phyloP scores from a whole-genome alignment of 2,329 filamentous ascomycete genomes.

The Fusarium zealandicum region DNA sequence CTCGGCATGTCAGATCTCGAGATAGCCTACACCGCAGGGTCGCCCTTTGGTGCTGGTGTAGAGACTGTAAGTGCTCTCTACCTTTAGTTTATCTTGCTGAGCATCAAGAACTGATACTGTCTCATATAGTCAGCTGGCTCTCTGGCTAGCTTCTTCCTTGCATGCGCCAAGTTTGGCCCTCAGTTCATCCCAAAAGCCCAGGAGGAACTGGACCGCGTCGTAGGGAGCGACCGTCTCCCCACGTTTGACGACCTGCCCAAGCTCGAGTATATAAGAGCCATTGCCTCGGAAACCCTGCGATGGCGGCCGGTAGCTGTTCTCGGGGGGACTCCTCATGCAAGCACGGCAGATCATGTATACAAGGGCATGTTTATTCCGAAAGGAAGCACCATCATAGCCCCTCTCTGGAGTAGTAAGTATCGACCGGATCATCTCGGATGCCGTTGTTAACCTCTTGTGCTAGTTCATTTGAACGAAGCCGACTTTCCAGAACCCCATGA shows the following conservation, averaged over 20 bases:
- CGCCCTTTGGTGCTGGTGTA: conserved; percentile 54
- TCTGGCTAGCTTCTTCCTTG: conserved; percentile 58
- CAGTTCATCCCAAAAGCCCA: conserved; percentile 55
- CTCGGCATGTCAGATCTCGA: conserved; percentile 53
- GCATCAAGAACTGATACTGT: accelerated
- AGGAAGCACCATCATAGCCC: conserved; percentile 52
- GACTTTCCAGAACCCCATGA: conserved; percentile 51
- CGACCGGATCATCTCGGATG: accelerated
- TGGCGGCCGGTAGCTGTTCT: conserved; percentile 53
- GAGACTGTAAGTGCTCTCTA: conserved; percentile 46
- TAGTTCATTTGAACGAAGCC: conserved; percentile 51
- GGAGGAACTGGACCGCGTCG: conserved; percentile 49
- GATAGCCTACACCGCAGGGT: conserved; percentile 53
- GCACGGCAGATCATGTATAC: conserved; percentile 51
- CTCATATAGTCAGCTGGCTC: conserved; percentile 52
- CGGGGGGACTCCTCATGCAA: conserved; percentile 55
- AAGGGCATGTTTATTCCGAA: conserved; percentile 55
- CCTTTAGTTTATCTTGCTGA: accelerated
- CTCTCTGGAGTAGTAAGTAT: conserved; percentile 52
- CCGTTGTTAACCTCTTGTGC: accelerated
- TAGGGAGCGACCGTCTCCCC: conserved; percentile 48
- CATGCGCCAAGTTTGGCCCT: conserved; percentile 59
- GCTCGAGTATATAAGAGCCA: conserved; percentile 47
- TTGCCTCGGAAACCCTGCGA: conserved; percentile 50
- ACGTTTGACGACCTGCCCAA: conserved; percentile 47